A percentile compares a stretch with the other conserved stretches of the same genome.
These are phyloP conservation scores for Ustilago sp. DNA, from an alignment of 1,284 basidiomycete genomes.

Conservation along the genomic window DNA sequence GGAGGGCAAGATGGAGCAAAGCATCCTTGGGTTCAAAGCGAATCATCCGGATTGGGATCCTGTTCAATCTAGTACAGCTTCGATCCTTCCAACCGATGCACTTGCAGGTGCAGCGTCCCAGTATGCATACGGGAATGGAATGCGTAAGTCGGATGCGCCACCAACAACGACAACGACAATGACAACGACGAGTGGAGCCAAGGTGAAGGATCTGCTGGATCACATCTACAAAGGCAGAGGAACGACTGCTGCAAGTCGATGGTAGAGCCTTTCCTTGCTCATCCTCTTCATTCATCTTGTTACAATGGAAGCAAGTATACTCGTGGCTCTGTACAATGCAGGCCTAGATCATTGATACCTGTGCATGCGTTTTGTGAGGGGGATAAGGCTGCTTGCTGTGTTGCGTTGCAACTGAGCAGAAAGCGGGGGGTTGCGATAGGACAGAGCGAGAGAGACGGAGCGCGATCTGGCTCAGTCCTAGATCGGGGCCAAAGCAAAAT, in stretches of 20 bases:
- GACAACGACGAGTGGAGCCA: slow-evolving; percentile 23
- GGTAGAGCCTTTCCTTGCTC: slow-evolving; percentile 15
- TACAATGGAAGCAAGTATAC: too few species aligned
- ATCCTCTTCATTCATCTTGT: neutral
- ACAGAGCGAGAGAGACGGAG: too few species aligned
- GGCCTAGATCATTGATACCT: too few species aligned
- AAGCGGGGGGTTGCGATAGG: too few species aligned
- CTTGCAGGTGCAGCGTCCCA: neutral
- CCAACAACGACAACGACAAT: neutral
- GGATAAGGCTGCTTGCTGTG: too few species aligned
- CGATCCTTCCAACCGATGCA: slow-evolving; percentile 7
- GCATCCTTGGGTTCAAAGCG: slow-evolving; percentile 90
- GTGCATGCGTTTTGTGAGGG: too few species aligned
- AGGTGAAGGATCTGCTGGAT: slow-evolving; percentile 47
- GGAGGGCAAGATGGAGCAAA: slow-evolving; percentile 84
- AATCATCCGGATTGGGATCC: slow-evolving; percentile 96
- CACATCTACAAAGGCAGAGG: slow-evolving; percentile 49
- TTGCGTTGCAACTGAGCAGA: too few species aligned
- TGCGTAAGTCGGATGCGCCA: slow-evolving; percentile 13
- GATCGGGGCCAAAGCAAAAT: too few species aligned
- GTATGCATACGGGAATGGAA: slow-evolving; percentile 11
- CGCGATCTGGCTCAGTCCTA: too few species aligned
- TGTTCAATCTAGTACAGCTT: slow-evolving; percentile 72
- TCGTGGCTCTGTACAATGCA: too few species aligned
- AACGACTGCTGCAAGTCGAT: slow-evolving; percentile 23